Conservation (phyloP, 2,329 filamentous ascomycete genomes). For the Septoria petroselini region DNA sequence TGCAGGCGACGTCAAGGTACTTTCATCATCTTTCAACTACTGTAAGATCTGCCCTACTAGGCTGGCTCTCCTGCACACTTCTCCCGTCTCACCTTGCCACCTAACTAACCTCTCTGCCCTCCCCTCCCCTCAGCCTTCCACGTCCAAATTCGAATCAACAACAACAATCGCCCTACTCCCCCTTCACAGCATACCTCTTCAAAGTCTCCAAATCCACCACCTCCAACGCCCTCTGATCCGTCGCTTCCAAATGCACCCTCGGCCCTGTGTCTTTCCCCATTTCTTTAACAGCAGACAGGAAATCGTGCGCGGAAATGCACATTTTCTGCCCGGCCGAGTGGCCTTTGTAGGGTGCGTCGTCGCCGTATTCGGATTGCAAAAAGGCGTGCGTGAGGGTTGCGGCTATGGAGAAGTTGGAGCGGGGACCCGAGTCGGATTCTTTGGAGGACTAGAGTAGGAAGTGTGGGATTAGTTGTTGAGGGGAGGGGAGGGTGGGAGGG, state of each 20-base stretch:
- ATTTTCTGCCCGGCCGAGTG: slow-evolving; percentile 21
- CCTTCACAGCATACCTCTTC: slow-evolving; percentile 20
- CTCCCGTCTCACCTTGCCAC: too few species aligned
- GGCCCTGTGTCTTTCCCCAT: slow-evolving; percentile 20
- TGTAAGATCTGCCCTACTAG: too few species aligned
- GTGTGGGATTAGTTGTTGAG: too few species aligned
- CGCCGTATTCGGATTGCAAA: slow-evolving; percentile 22
- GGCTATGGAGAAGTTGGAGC: slow-evolving; percentile 20
- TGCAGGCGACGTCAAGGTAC: too few species aligned
- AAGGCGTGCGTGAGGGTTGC: slow-evolving; percentile 23
- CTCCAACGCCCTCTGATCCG: slow-evolving; percentile 22
- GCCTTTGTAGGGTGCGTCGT: slow-evolving; percentile 19
- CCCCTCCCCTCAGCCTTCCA: neutral
- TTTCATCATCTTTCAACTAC: too few species aligned
- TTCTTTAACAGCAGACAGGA: slow-evolving; percentile 20
- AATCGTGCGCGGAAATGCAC: slow-evolving; percentile 22
- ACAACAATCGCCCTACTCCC: neutral
- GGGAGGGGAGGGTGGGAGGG: too few species aligned
- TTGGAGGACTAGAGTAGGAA: slow-evolving; percentile 12
- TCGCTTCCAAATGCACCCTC: slow-evolving; percentile 22
- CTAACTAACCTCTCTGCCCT: slow-evolving; percentile 11
- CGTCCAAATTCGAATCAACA: neutral
- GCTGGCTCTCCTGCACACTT: too few species aligned
- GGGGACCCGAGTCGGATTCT: slow-evolving; percentile 13
- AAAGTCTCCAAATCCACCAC: slow-evolving; percentile 16